Base-by-base conservation (phyloP, 208 protist species). In the Wallacemonas sp. region DNA sequence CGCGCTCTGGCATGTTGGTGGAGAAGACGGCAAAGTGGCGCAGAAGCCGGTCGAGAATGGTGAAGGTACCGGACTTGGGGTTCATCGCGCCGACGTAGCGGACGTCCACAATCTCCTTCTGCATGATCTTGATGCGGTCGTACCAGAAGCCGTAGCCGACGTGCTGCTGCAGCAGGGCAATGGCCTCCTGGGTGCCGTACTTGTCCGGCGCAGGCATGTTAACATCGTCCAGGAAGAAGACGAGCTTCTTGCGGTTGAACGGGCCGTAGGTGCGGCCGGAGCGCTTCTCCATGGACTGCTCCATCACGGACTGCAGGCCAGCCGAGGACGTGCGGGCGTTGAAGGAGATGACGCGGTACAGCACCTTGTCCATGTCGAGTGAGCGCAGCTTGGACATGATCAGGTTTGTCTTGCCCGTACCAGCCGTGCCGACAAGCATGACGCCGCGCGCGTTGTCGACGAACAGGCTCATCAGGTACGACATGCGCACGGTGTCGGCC, bases 121-220 rank as follows among this genome's bases (percentile, higher is more conserved):
- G 87, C 20, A 97, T 48, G 72, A 93, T 94, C 91, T 99, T 92
- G 32, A 98, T 81, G 36, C 97, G 84, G 80, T 99, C 98, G 76
- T 99, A 99, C 96, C 97, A 99, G 84, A 97, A 97, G 44, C 93
- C 89, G 72, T 99, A 99, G 65, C 98, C 97, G 33, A 99, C 82
- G 79, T 99, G 98, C 83, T 99, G 97, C 72, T 98, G 92, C 32
- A 99, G 79, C 18, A 99, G 87, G 25, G 97, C 97, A 65, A 99
- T 98, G 38, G 98, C 93, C 70, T 96, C 87, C 84, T 99, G 98
- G 25, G 98, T 99, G 63, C 97, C 98, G 79, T 99, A 99, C 71
- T 98, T 97, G 83, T 99, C 98, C 23, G 98, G 96, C 42, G 90
- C 82, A 44, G 98, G 97, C 98, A 99, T 99, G 84, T 99, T 99